Evolutionary conservation across 345 rosid species (phyloP), one percentile per base, ranked within the genome.

Genomic region (Boechera retrofracta): DNA sequence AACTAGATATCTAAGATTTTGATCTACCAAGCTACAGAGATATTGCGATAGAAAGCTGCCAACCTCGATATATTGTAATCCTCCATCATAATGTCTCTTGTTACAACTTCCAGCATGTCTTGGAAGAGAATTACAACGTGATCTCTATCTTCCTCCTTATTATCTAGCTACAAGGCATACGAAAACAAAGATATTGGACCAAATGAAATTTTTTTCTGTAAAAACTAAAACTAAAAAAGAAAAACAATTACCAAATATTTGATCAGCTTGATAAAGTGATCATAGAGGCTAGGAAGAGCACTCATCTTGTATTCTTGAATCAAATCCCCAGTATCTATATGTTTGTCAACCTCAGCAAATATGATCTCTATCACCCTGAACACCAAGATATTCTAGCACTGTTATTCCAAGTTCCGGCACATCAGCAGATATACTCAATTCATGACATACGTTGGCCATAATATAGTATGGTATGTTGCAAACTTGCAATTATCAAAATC

Each of bases 41-140:
- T 42, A 69, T 38, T 35, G 65, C 16, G 10, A 26, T 26, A 69
- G 65, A 56, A 55, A 79, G 52, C 67, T 63, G 75, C 42, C 76
- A 83, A 96, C 99, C 87, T 89, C 35, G 85, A 75, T 78, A 83
- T 82, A 39, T 73, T 73, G 2, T 84, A 82, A 76, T 91, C 98
- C 61, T 93, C 97, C 85, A 79, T 69, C 91, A 91, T 89, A 75
- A 96, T 93, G 77, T 96, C 99, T 79, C 91, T 81, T 69, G 94
- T 88, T 59, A 89, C 97, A 79, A 89, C 97, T 85, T 96, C 99
- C 84, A 86, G 87, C 99, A 96, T 96, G 82, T 96, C 97, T 86
- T 91, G 99, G 83, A 96, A 96, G 70, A 90, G 87, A 74, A 96
- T 89, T 67, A 96, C 98, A 74, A 96, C 90, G 66, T 84, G 85